Percentiles rank a stretch among this genome's conserved stretches.
These are phyloP conservation scores for Cystofilobasidium ferigula DNA, from an alignment of 768 basidiomycete genomes.

Conservation along the genomic window DNA sequence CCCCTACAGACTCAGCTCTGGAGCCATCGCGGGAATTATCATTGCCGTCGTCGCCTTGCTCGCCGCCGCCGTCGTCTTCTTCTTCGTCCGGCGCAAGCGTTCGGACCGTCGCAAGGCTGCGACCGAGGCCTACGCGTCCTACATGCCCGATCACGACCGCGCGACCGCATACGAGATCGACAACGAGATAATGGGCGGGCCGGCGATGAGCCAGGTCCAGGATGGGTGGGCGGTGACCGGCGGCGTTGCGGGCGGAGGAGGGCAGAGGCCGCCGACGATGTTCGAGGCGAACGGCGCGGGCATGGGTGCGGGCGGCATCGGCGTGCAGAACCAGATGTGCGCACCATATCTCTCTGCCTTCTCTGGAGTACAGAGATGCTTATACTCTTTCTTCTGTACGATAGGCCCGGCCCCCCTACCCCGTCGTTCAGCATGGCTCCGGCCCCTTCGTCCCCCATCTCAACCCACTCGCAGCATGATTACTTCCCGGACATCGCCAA, in stretches of 20 bases:
- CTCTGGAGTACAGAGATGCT: neutral
- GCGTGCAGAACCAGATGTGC: neutral
- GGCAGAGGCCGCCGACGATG: neutral
- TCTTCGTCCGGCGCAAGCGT: neutral
- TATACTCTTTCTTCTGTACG: neutral
- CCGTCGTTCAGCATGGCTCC: constrained; percentile 2
- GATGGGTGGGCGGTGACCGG: neutral
- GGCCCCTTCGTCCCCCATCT: neutral
- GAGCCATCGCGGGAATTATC: neutral
- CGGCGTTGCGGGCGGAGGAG: neutral
- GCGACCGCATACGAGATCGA: neutral
- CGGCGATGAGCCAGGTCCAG: neutral
- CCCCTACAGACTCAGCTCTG: neutral
- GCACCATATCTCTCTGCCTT: neutral
- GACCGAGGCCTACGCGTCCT: neutral
- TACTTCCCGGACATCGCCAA: neutral
- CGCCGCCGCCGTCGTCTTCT: neutral
- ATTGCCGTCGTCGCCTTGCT: neutral
- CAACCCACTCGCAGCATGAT: neutral
- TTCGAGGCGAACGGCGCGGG: neutral
- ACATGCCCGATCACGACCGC: neutral
- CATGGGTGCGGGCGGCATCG: neutral
- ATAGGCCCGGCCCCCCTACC: neutral
- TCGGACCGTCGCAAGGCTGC: neutral
- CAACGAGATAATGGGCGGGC: constrained; percentile 1